Conservation (phyloP, 176 grass and related monocot genomes). For the Rhynchospora breviuscula region DNA sequence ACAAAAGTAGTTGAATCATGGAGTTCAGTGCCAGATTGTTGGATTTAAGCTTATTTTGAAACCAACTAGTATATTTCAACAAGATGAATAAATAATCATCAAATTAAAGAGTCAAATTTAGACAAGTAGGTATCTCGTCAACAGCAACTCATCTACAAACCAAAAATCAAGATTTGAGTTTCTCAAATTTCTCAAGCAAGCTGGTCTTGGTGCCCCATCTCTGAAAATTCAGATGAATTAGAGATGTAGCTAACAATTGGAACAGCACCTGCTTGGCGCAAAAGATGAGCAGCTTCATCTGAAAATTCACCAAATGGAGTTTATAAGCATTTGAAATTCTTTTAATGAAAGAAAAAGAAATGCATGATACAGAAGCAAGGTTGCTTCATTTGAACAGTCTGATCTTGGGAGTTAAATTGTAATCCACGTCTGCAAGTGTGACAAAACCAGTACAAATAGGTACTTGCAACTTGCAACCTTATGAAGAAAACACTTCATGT, state of each 20-base stretch:
- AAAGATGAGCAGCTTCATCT: constrained; percentile 69
- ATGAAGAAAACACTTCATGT: no score
- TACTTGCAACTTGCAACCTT: no score
- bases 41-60: no score
- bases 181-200: constrained; percentile 49
- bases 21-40: no score
- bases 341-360: not conserved
- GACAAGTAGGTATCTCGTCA: not conserved
- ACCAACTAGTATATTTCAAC: not conserved
- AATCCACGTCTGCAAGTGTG: no score
- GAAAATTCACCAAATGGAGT: constrained; percentile 19
- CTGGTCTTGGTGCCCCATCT: constrained; percentile 58
- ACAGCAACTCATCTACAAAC: not conserved
- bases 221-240: constrained; percentile 51
- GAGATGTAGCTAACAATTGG: constrained; percentile 52
- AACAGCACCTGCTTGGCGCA: constrained; percentile 55
- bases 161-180: constrained; percentile 39
- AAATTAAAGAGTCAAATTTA: not conserved
- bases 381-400: no score
- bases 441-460: no score
- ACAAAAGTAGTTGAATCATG: no score
- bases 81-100: not conserved
- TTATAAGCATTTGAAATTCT: not conserved
- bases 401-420: no score
- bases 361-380: no score